These are phyloP conservation scores for Eremothecium sinecaudum DNA, from an alignment of 1,139 yeast genomes.

Conservation along the genomic window DNA sequence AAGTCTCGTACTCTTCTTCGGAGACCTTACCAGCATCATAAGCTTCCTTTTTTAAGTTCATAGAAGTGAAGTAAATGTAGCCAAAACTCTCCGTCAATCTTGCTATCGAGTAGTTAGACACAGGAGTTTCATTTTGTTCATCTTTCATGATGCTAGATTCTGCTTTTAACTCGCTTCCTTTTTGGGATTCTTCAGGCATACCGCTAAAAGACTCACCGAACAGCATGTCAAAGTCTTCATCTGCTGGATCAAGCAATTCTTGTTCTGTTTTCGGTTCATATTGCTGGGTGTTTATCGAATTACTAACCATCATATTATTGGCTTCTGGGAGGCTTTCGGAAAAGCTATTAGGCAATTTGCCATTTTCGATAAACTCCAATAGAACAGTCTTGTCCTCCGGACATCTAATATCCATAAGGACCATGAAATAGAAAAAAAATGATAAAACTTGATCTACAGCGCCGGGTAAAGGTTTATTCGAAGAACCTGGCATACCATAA, in stretches of 20 bases:
- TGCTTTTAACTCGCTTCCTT: background rate
- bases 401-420: conserved; percentile 22
- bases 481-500: conserved; percentile 21
- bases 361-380: conserved; percentile 17
- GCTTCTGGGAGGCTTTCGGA: conserved; percentile 1
- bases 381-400: conserved; percentile 20
- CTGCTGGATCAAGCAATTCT: conserved; percentile 17
- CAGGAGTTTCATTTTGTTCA: background rate
- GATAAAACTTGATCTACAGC: conserved; percentile 25
- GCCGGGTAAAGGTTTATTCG: conserved; percentile 17
- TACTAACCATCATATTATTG: background rate
- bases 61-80: conserved; percentile 9
- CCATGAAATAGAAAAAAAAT: conserved; percentile 27
- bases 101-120: background rate
- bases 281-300: background rate
- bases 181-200: conserved; percentile 10
- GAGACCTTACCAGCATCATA: conserved; percentile 15
- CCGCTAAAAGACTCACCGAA: conserved; percentile 24
- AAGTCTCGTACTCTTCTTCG: conserved; percentile 17
- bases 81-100: conserved; percentile 19
- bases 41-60: conserved; percentile 10
- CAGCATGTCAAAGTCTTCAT: conserved; percentile 31
- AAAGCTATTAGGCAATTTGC: conserved; percentile 7
- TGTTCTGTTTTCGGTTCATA: conserved; percentile 9
- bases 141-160: conserved; percentile 4